Evolutionary conservation across 352 stramenopile species (phyloP).

Genomic region (Hyaloperonospora brassicae): DNA sequence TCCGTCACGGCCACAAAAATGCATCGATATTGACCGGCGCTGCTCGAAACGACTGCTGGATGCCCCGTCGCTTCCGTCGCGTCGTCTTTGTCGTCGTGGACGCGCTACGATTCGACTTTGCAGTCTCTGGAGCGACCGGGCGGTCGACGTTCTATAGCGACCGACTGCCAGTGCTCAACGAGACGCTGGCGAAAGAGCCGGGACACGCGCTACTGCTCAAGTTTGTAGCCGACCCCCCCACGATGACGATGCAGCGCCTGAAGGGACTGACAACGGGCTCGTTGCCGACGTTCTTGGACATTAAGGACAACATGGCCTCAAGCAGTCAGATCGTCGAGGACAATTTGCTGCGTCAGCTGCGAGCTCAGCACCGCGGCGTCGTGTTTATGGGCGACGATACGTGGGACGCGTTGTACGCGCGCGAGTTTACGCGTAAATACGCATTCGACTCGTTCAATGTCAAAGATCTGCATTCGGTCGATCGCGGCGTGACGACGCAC

Average conservation of each 20-base stretch:
- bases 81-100: constrained; percentile 95
- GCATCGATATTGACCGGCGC: not conserved
- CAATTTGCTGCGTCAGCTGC: constrained; percentile 90
- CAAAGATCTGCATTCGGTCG: constrained; percentile 96
- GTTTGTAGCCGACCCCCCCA: constrained; percentile 96
- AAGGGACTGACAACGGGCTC: constrained; percentile 96
- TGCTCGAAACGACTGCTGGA: constrained; percentile 44
- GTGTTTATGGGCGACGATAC: constrained; percentile 99
- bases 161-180: constrained; percentile 76
- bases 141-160: constrained; percentile 64
- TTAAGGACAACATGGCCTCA: constrained; percentile 90
- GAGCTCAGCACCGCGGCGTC: constrained; percentile 45
- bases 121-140: constrained; percentile 20
- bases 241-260: constrained; percentile 97
- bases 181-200: constrained; percentile 43
- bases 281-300: constrained; percentile 97
- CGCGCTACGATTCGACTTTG: constrained; percentile 95
- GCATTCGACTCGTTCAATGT: constrained; percentile 98
- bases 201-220: constrained; percentile 78
- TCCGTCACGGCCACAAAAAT: constrained; percentile 10
- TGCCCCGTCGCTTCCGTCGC: constrained; percentile 60
- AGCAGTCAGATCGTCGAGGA: constrained; percentile 90
- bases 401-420: constrained; percentile 92
- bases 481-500: constrained; percentile 85
- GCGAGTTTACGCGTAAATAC: constrained; percentile 87